These are phyloP conservation scores for Clonostachys solani DNA, from an alignment of 2,329 filamentous ascomycete genomes.

Conservation along the genomic window DNA sequence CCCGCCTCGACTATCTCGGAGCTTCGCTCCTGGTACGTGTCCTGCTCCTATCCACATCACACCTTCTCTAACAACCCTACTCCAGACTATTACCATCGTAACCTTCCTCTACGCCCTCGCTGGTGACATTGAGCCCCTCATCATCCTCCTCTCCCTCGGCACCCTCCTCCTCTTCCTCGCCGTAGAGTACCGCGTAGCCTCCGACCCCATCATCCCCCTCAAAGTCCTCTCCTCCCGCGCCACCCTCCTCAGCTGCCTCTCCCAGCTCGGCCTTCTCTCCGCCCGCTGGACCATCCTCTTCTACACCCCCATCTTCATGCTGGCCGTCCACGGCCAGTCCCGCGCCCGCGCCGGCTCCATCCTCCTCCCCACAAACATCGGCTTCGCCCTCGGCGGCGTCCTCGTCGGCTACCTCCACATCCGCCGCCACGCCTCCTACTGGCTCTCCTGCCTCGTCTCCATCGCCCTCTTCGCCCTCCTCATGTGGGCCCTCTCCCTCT, in stretches of 20 bases:
- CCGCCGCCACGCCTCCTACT: conserved; percentile 69
- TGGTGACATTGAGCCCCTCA: conserved; percentile 52
- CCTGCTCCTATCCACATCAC: neutral
- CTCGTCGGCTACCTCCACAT: conserved; percentile 74
- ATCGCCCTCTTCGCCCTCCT: conserved; percentile 59
- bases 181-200: conserved; percentile 59
- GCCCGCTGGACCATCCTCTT: conserved; percentile 77
- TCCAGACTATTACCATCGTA: conserved; percentile 58
- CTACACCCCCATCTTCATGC: conserved; percentile 75
- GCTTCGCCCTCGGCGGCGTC: conserved; percentile 72
- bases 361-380: conserved; percentile 76
- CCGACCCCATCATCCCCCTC: conserved; percentile 73
- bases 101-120: conserved; percentile 71
- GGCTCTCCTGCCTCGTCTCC: conserved; percentile 55
- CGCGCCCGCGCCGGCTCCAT: conserved; percentile 71
- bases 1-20: conserved; percentile 70
- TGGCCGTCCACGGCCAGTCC: conserved; percentile 67
- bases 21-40: conserved; percentile 56
- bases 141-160: conserved; percentile 54
- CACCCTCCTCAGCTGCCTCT: conserved; percentile 68
- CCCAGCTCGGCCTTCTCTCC: conserved; percentile 76
- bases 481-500: conserved; percentile 49
- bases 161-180: conserved; percentile 49
- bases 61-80: conserved; percentile 7
- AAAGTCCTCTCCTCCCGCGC: conserved; percentile 65